These are phyloP conservation scores for Coemansia sp. DNA, from an alignment of 192 early-diverging fungal species.

Conservation along the genomic window DNA sequence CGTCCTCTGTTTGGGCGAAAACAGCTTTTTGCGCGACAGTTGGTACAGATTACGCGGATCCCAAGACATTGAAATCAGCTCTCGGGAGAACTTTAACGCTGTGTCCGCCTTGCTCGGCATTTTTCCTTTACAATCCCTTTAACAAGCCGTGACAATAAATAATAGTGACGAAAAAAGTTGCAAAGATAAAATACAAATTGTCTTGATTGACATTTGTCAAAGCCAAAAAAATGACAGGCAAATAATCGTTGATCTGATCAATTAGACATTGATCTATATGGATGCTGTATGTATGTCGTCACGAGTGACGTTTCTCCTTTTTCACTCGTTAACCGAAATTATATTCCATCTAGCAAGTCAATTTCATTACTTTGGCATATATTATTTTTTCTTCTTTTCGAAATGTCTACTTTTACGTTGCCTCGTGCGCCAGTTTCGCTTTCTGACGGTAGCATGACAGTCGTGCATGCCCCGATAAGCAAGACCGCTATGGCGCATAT, in stretches of 20 bases:
- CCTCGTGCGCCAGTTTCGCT: slow-evolving; percentile 3
- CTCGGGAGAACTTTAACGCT: slow-evolving; percentile 54
- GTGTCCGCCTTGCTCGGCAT: slow-evolving; percentile 50
- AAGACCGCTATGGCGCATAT: slow-evolving; percentile 24
- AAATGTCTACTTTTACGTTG: slow-evolving; percentile 9
- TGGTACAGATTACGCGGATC: slow-evolving; percentile 90
- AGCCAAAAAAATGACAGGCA: neutral
- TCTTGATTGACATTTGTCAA: neutral
- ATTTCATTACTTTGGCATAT: neutral
- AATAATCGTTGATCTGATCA: neutral
- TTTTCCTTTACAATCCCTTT: neutral
- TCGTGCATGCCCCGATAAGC: slow-evolving; percentile 14
- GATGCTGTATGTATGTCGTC: neutral
- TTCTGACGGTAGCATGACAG: neutral
- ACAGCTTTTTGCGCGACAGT: slow-evolving; percentile 61
- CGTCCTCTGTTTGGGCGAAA: slow-evolving; percentile 58
- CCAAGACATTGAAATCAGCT: slow-evolving; percentile 94
- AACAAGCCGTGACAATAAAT: neutral
- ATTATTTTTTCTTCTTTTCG: neutral
- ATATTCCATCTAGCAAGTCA: neutral
- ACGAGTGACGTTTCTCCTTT: neutral
- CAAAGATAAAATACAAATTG: neutral
- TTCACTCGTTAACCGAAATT: neutral
- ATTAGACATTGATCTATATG: neutral
- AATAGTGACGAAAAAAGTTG: neutral